Evolutionary conservation across 768 basidiomycete genomes (phyloP), one percentile per base, ranked within the genome.

Genomic region (Nidula microcarpa): DNA sequence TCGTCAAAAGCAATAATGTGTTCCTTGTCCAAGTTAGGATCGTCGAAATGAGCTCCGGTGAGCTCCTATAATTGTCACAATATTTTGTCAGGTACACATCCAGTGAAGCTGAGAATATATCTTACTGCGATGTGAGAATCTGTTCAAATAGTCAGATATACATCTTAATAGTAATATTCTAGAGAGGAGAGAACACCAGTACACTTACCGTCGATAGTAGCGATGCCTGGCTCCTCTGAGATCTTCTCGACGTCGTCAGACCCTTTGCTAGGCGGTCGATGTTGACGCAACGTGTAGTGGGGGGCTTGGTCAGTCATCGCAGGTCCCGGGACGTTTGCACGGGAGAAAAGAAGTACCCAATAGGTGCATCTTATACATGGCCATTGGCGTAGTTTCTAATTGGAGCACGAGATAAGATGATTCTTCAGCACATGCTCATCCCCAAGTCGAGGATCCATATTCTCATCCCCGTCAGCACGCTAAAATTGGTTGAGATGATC

Each of bases 11-110:
- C 63, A 33, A 70, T 55, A 33, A 65, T 59, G 49, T 67, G 55
- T 2, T 73, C 71, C 60, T 69, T 75, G 64, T 77, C 74, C 50
- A 78, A 54, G 53, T 77, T 76, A 16, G 74, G 75, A 58, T 77
- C 76, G 51, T 77, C 74, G 51, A 75, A 76, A 47, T 69, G 60
- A 7, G 75, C 65, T 14, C 70, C 64, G 6, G 68, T 66, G 8
- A 74, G 48, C n/a, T 62, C 68, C 68, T 51, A 52, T 17, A 16
- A 39, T 43, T 14, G 52, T 47, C 13, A n/a, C n/a, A 33, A 8
- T 4, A 4, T 10, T n/a, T 18, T 3, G 11, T 6, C 10, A 47
- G 45, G n/a, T 39, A 33, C 18, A 33, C 39, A 10, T 32, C 4
- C 13, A 16, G 9, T 32, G n/a, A 5, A 41, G 16, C 11, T 36